phyloP scores from a whole-genome alignment of 768 basidiomycete genomes.

The Suillus variegatus region DNA sequence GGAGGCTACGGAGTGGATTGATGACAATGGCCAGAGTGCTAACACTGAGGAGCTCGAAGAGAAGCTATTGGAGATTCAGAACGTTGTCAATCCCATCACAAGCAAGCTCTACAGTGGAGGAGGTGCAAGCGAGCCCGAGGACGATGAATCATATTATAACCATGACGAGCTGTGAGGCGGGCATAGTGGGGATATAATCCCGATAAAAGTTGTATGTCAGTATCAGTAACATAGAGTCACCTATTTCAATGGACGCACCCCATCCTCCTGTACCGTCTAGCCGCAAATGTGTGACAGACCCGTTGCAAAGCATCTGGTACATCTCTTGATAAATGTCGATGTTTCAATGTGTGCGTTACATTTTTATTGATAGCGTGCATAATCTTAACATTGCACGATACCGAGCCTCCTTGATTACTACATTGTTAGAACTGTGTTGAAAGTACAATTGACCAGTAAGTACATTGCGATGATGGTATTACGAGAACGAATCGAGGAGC shows the following conservation, averaged over 20 bases:
- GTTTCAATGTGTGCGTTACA: no score
- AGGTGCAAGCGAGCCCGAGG: slow-evolving; percentile 27
- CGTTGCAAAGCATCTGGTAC: neutral
- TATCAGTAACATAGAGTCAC: slow-evolving; percentile 6
- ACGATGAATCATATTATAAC: slow-evolving; percentile 45
- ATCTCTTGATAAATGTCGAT: neutral
- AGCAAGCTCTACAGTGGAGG: slow-evolving; percentile 68
- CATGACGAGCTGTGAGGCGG: slow-evolving; percentile 53
- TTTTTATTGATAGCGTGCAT: no score
- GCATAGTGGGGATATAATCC: neutral
- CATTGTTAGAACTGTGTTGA: neutral
- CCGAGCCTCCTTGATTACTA: neutral
- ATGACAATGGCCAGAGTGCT: slow-evolving; percentile 76
- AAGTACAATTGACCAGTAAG: neutral
- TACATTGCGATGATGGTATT: neutral
- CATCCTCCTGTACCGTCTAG: neutral
- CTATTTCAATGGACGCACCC: neutral
- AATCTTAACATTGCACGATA: no score
- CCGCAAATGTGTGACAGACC: neutral
- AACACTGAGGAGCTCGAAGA: slow-evolving; percentile 89
- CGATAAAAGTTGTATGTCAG: slow-evolving; percentile 7
- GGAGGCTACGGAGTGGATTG: slow-evolving; percentile 91
- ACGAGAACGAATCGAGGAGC: neutral
- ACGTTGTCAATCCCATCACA: slow-evolving; percentile 81
- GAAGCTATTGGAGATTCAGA: slow-evolving; percentile 77